Base-by-base conservation (phyloP, 2,329 filamentous ascomycete species). In the Penicillium vulpinum region DNA sequence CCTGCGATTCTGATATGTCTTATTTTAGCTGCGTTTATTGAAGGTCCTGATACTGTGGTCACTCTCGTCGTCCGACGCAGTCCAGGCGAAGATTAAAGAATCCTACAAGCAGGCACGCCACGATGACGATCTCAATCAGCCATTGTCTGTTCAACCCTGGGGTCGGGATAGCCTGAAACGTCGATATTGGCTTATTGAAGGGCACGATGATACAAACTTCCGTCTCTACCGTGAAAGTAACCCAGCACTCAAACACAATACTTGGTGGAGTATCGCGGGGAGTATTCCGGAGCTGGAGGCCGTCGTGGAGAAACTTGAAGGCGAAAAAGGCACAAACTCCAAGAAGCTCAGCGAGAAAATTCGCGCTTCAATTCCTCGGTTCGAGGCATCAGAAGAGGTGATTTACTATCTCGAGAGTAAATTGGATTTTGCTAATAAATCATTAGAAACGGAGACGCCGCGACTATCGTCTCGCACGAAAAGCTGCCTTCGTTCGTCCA, bases 201-300 rank as follows among this genome's bases (percentile, higher is more conserved):
- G 94, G 13, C 85, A 91, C 64, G 93, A 97, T 67, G 92, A 99
- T 74, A 97, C 93, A 4, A 85, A 89, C 60, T 99, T 99, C 75
- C 86, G 94, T 61, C 85, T 99, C 43, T 99, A 99, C 74, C 85
- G 94, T 51, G 94, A 99, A 76, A 93, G 90, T 75, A 95, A 96
- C 68, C 89, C 91, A 13, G 86, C 87, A 5, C 83, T 88, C 31
- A 85, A 85, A 68, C 84, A 89, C 44, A 88, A 88, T 60, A 91
- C 90, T 24, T 99, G 94, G 94, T 91, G 91, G 84, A 97, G 88
- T 69, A 87, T 97, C 40, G 94, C 94, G 16, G 91, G 93, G 7
- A 88, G 83, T 47, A 97, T 99, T 47, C 91, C 95, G 5, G 93
- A 97, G 72, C 80, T 97, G 60, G 88, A 85, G 65, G 80, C 77